Base-by-base conservation (phyloP, 129 eudicot species). In the Artemisia tridentata region DNA sequence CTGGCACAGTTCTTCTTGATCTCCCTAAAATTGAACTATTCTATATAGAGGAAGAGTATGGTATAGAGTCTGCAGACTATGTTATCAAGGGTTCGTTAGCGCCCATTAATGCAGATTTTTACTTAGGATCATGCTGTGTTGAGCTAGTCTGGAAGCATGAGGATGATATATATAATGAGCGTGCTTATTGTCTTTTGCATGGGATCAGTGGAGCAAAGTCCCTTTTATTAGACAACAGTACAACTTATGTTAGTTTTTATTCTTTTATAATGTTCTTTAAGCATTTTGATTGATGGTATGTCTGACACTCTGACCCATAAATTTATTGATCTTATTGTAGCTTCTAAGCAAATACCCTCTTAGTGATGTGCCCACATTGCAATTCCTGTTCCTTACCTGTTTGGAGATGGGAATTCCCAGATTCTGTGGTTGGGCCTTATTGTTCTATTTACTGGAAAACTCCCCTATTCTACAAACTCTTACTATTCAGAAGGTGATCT, bases 401-500 rank as follows among this genome's bases (percentile, higher is more conserved):
- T 21, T 58, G 34, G 5, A n/a, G 21, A 5, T 21, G 7, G 13
- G 2, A 21, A 58, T 58, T 9, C 63, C 17, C 17, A 21, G 8
- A 0, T 19, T 58, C 16, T 20, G 38, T 58, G 34, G 23, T 58
- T 58, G 63, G 63, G 13, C 63, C 4, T 3, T 58, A 27, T 21
- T 58, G 29, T 58, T 58, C 5, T 10, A 10, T 58, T 11, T 58
- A 58, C 63, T 58, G 12, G 63, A 57, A 21, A 57, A 57, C 63
- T 20, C 63, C 16, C 63, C 41, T 20, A 57, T 5, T 57, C 34
- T 11, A 57, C 15, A 11, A 57, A 14, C 34, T 57, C 63, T 57
- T 57, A 57, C 63, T 11, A 57, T 55, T 16, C 23, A n/a, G 27
- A 57, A 57, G 63, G 63, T 57, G 16, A 57, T 57, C 8, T 17